Evolutionary conservation across 345 rosid species (phyloP).

Genomic region (Eucalyptus cloeziana): DNA sequence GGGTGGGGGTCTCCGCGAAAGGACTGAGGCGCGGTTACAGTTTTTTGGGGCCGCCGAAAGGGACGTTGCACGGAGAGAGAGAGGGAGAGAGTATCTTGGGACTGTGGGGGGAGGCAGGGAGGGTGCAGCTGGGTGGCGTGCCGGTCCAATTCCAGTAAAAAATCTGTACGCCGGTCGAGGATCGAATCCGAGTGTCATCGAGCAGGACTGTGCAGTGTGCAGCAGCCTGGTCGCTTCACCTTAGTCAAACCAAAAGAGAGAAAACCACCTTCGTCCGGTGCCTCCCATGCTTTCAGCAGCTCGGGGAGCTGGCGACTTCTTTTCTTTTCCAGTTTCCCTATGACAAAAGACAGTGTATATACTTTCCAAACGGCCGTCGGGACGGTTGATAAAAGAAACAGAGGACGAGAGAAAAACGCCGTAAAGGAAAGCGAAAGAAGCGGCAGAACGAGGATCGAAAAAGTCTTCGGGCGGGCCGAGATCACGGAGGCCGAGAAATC

Average conservation of each 20-base stretch:
- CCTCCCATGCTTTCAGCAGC: background rate
- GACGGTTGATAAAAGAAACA: background rate
- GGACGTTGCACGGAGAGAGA: background rate
- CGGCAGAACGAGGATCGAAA: background rate
- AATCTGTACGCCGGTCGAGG: background rate
- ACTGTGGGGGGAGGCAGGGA: background rate
- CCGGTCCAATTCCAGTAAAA: background rate
- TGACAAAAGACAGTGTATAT: background rate
- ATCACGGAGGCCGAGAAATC: slow-evolving; percentile 15
- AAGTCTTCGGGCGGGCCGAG: background rate
- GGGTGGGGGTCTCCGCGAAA: background rate
- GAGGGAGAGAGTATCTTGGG: background rate
- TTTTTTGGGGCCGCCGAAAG: background rate
- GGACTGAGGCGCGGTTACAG: background rate
- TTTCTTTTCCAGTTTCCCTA: background rate
- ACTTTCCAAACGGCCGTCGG: background rate
- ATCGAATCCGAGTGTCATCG: background rate
- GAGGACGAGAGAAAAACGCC: background rate
- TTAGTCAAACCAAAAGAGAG: background rate
- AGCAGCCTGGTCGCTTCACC: background rate
- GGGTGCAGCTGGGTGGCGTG: background rate
- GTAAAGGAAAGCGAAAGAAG: background rate
- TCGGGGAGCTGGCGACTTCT: background rate
- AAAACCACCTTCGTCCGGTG: background rate
- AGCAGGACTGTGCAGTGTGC: background rate